Base-by-base conservation (phyloP, 306 rosid species). In the Albizia julibrissin region DNA sequence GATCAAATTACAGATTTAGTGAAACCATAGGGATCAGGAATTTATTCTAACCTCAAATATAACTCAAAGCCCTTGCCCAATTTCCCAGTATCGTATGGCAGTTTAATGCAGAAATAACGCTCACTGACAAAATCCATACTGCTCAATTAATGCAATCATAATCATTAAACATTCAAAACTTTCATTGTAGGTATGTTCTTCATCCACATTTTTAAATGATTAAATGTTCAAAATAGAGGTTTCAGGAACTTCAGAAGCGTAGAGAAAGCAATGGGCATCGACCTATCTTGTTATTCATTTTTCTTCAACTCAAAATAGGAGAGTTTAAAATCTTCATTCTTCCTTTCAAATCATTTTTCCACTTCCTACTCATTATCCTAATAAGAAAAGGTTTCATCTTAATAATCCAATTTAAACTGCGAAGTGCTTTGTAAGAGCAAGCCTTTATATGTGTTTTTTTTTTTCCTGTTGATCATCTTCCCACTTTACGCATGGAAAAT, bases 21-120 rank as follows among this genome's bases (percentile, higher is more conserved):
- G 65, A 58, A 58, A 58, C 13, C 29, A 22, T 10, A 22, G 31
- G 65, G 65, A 58, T 24, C 31, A 58, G 31, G 1, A 22, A 31
- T 58, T 58, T 2, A 58, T 58, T 58, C 15, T 22, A 58, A n/a
- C 27, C 6, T 24, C 15, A 22, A 69, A 10, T 69, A 27, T 13
- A 72, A 47, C 77, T 72, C 77, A 72, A 27, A 72, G 62, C 77
- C 77, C 77, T 24, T 72, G 77, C 62, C 27, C 77, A 72, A 72
- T 72, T 2, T 74, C 66, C 66, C 66, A 11, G 42, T 49, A 52
- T 52, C 78, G 52, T 21, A 1, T 49, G 78, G 66, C 66, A 31
- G 78, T 33, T 29, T 31, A 29, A 52, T 31, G 6, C 27, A 34
- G 34, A 19, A 50, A 50, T 19, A 50, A 15, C 46, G 22, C 50